Conservation (phyloP, 768 basidiomycete genomes). For the Amanita pseudoporphyria region DNA sequence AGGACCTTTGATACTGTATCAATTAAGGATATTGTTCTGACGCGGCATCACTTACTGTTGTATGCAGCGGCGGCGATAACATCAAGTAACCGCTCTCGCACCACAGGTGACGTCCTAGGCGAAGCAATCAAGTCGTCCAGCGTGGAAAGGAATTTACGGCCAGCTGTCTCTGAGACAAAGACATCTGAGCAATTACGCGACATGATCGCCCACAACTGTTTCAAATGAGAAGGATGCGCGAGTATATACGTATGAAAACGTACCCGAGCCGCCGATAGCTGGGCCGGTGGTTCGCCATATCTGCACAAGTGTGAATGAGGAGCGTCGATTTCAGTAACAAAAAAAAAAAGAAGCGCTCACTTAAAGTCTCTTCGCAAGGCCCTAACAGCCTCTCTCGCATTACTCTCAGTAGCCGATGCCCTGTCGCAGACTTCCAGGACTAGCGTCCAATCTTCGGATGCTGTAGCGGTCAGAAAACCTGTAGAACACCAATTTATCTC, state of each 20-base stretch:
- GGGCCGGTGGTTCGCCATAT: conserved; percentile 66
- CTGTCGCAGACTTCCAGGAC: conserved; percentile 83
- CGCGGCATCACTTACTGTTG: conserved; percentile 37
- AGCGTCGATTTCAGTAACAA: background rate
- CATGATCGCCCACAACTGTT: conserved; percentile 84
- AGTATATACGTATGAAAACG: conserved; percentile 16
- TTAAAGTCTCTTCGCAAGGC: conserved; percentile 84
- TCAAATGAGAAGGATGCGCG: conserved; percentile 2
- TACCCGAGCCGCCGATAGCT: conserved; percentile 69
- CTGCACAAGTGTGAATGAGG: conserved; percentile 22
- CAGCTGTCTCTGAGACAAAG: conserved; percentile 60
- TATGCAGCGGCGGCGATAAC: conserved; percentile 79
- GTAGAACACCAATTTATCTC: background rate
- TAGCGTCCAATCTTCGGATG: conserved; percentile 74
- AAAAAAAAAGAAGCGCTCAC: no score
- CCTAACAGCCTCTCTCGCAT: conserved; percentile 77
- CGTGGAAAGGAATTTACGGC: conserved; percentile 71
- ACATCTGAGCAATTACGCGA: conserved; percentile 67
- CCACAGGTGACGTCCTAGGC: conserved; percentile 64
- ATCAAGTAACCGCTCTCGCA: conserved; percentile 69
- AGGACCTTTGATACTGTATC: conserved; percentile 8
- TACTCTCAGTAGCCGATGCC: conserved; percentile 58
- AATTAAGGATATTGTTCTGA: conserved; percentile 14
- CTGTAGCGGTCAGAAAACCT: conserved; percentile 71
- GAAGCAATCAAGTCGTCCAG: conserved; percentile 65